These are phyloP conservation scores for Suhomyces bribrorum DNA, from an alignment of 1,139 yeast species.

Conservation along the genomic window DNA sequence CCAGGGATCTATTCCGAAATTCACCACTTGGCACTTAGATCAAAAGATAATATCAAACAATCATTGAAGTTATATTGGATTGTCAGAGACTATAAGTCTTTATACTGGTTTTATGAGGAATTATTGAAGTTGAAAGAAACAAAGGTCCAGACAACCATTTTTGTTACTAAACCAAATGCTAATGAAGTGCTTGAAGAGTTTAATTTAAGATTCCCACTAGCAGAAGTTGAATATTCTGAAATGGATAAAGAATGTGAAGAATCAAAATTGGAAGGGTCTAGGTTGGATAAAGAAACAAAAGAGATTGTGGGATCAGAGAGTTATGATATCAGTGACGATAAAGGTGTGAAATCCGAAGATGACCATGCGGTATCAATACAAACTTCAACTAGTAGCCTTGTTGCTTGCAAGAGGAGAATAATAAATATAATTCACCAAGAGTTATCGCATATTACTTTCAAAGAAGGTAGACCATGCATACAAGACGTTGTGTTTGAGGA, in stretches of 20 bases:
- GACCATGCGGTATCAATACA: slow-evolving; percentile 1
- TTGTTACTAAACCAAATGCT: slow-evolving; percentile 43
- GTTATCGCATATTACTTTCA: slow-evolving; percentile 25
- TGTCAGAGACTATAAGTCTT: slow-evolving; percentile 43
- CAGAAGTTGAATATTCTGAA: too few species aligned
- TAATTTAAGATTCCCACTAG: slow-evolving; percentile 10
- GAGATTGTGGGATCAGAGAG: background rate
- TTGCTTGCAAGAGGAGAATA: slow-evolving; percentile 7
- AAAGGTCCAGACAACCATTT: slow-evolving; percentile 37
- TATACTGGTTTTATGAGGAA: slow-evolving; percentile 57
- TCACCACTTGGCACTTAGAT: slow-evolving; percentile 22
- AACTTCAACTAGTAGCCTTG: background rate
- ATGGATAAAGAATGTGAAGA: background rate
- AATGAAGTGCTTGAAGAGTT: slow-evolving; percentile 22
- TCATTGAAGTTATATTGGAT: slow-evolving; percentile 52
- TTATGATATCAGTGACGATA: background rate
- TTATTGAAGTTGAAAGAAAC: slow-evolving; percentile 35
- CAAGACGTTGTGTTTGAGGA: slow-evolving; percentile 26
- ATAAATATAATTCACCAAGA: slow-evolving; percentile 19
- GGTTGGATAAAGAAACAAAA: background rate
- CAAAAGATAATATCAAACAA: slow-evolving; percentile 18
- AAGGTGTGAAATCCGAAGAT: background rate
- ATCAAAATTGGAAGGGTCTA: background rate
- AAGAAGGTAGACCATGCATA: slow-evolving; percentile 34
- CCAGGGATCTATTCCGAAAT: slow-evolving; percentile 49